These are phyloP conservation scores for Calonectria multiphialidica DNA, from an alignment of 2,329 filamentous ascomycete genomes.

Conservation along the genomic window DNA sequence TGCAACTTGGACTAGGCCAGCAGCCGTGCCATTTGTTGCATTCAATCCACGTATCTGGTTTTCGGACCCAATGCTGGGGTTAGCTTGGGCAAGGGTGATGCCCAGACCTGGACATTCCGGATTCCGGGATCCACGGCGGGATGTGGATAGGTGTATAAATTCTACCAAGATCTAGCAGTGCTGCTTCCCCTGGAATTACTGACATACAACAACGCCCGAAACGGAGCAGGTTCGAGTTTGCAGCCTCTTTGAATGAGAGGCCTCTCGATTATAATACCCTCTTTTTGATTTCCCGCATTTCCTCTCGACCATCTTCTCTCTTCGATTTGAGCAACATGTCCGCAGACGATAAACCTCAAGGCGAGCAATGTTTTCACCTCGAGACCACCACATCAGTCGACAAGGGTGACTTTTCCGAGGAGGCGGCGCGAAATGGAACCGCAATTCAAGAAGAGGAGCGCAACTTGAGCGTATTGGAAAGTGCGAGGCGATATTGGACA, in stretches of 20 bases:
- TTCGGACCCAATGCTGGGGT: background rate
- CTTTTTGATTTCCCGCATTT: background rate
- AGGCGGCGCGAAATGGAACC: slow-evolving; percentile 7
- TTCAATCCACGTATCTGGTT: background rate
- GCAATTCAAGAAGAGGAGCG: slow-evolving; percentile 19
- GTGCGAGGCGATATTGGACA: slow-evolving; percentile 1
- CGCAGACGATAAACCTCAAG: background rate
- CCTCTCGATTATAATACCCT: background rate
- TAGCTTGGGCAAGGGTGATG: background rate
- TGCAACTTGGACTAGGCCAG: background rate
- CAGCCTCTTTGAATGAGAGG: background rate
- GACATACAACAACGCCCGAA: background rate
- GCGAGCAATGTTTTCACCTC: slow-evolving; percentile 11
- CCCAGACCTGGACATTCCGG: background rate
- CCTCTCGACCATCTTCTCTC: too few relatives aligned
- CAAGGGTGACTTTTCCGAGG: slow-evolving; percentile 15
- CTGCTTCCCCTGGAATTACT: background rate
- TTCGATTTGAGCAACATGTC: background rate
- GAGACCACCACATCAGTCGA: slow-evolving; percentile 9
- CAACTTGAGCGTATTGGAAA: background rate
- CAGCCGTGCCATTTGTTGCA: background rate
- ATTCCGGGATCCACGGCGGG: background rate
- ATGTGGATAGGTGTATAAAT: slow-evolving; percentile 3
- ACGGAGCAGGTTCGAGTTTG: background rate
- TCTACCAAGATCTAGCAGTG: background rate